Evolutionary conservation across 345 rosid species (phyloP).

Genomic region (Excoecaria agallocha): DNA sequence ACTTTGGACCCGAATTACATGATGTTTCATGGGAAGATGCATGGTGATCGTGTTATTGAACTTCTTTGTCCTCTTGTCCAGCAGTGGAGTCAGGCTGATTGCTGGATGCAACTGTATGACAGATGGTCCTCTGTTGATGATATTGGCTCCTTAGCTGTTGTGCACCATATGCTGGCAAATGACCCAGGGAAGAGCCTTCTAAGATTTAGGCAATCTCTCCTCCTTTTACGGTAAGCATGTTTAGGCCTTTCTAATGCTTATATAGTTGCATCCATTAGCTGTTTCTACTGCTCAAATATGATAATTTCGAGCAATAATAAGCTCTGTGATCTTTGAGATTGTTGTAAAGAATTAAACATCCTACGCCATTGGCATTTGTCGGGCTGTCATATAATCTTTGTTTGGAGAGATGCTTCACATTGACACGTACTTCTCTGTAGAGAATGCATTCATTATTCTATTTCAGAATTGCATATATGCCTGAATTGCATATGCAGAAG

Average conservation of each 20-base stretch:
- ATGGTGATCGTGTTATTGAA: slow-evolving; percentile 69
- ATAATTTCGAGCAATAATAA: not conserved
- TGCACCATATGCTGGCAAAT: slow-evolving; percentile 82
- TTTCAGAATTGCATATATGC: not conserved
- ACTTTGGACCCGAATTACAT: slow-evolving; percentile 76
- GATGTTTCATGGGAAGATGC: slow-evolving; percentile 71
- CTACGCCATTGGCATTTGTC: not conserved
- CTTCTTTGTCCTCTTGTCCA: slow-evolving; percentile 66
- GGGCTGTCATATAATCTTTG: not conserved
- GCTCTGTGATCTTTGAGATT: not conserved
- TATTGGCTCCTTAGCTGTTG: slow-evolving; percentile 89
- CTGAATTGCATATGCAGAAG: not conserved
- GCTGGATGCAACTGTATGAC: slow-evolving; percentile 96
- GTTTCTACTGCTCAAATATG: not conserved
- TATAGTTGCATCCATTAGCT: not conserved
- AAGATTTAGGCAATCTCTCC: slow-evolving; percentile 89
- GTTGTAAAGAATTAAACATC: slow-evolving; percentile 1
- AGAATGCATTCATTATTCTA: not conserved
- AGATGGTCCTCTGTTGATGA: slow-evolving; percentile 95
- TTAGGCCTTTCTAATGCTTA: not conserved
- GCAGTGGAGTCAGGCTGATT: slow-evolving; percentile 83
- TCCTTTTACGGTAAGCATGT: slow-evolving; percentile 60
- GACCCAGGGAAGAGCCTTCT: slow-evolving; percentile 88
- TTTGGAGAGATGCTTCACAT: not conserved
- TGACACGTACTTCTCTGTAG: not conserved